Conservation (phyloP, 2,329 filamentous ascomycete genomes). For the Neobulgaria alba region DNA sequence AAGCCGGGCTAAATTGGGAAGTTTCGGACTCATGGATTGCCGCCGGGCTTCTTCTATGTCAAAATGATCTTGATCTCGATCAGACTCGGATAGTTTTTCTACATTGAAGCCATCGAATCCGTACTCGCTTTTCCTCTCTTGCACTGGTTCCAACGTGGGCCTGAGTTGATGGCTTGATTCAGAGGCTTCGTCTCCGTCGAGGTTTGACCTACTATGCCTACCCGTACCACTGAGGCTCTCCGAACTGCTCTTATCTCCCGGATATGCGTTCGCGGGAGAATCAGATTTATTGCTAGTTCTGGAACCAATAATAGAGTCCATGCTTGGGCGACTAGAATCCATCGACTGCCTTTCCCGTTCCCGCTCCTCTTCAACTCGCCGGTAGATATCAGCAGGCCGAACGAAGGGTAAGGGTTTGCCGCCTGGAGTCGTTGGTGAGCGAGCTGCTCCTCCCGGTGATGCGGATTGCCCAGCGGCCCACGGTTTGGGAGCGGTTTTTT, state of each 20-base stretch:
- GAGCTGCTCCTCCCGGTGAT: conserved; percentile 32
- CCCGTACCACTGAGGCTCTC: conserved; percentile 16
- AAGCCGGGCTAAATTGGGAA: conserved; percentile 50
- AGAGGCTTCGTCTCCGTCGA: conserved; percentile 29
- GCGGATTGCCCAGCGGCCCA: conserved; percentile 29
- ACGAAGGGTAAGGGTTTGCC: conserved; percentile 54
- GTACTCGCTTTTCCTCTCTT: conserved; percentile 52
- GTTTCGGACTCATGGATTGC: conserved; percentile 44
- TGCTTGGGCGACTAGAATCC: conserved; percentile 48
- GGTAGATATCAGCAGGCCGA: conserved; percentile 70
- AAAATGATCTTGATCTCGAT: conserved; percentile 2
- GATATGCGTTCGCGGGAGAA: conserved; percentile 16
- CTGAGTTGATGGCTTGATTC: conserved; percentile 32
- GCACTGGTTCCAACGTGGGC: conserved; percentile 42
- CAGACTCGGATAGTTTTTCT: conserved; percentile 7
- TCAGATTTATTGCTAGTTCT: conserved; percentile 22
- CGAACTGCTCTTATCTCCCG: conserved; percentile 18
- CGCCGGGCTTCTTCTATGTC: conserved; percentile 16
- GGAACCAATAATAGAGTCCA: conserved; percentile 39
- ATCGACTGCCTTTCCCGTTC: conserved; percentile 54
- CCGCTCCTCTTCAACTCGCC: conserved; percentile 58
- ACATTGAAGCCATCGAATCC: conserved; percentile 37
- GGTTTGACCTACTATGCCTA: conserved; percentile 13
- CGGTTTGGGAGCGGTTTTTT: conserved; percentile 20
- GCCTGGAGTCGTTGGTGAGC: conserved; percentile 27